Evolutionary conservation across 805 yeast species (phyloP), one percentile per base, ranked within the genome.

Genomic region (Suhomyces vadensis): DNA sequence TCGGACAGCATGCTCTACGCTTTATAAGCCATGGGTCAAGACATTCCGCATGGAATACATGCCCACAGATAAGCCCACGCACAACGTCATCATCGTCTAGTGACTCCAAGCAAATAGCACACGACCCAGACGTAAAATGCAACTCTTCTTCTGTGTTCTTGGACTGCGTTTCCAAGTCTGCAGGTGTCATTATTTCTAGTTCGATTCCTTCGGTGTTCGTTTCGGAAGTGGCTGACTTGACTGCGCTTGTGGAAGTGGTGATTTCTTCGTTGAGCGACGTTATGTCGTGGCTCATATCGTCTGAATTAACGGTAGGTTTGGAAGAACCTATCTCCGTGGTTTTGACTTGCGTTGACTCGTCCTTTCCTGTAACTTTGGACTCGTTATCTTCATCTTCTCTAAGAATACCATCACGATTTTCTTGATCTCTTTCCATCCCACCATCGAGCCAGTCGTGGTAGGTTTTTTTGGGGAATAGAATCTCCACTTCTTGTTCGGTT

Each of bases 11-110:
- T 0, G 90, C 91, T 37, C 85, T 75, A 52, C 92, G 70, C 50
- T 78, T 77, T 2, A 80, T 82, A 37, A 87, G 67, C 95, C 95
- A 87, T 1, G 91, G 91, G 50, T 84, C 89, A 42, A 88, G 74
- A 63, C 96, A 87, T 13, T 76, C 83, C 17, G 82, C 73, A 57
- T 87, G 96, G 74, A 82, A 87, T 2, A 84, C 89, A 63, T 87
- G 96, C 3, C 90, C 89, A 65, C 96, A 87, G 8, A 85, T 69
- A 35, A 88, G 71, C 0, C 88, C 88, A 39, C 95, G 77, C 1
- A 87, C 88, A 1, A 62, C 58, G 41, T 85, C 88, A 10, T 75
- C 81, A 39, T 76, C 76, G 50, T 79, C 85, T 43, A 84, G 73
- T 4, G 68, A 61, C 31, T 87, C 95, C 26, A 87, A 71, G 61